Conservation (phyloP, 78 protist genomes). For the Dictyostelium citrinum region DNA sequence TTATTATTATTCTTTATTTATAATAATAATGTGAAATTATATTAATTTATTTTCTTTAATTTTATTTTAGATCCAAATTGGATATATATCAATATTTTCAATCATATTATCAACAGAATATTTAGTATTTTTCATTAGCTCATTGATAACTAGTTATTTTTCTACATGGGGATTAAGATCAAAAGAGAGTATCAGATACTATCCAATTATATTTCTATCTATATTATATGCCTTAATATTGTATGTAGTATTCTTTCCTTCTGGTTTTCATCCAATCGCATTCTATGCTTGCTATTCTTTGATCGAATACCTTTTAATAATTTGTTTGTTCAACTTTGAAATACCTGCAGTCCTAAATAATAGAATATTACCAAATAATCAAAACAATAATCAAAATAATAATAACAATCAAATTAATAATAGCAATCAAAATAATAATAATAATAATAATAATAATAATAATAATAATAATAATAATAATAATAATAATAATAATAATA, state of each 20-base stretch:
- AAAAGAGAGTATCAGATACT: constrained; percentile 38
- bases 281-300: constrained; percentile 36
- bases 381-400: not conserved
- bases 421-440: not conserved
- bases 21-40: too few relatives aligned
- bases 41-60: not conserved
- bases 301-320: constrained; percentile 39
- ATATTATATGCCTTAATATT: constrained; percentile 9
- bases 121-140: constrained; percentile 29
- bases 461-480: not conserved
- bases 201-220: constrained; percentile 21
- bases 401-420: not conserved
- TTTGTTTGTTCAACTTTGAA: constrained; percentile 69
- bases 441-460: not conserved
- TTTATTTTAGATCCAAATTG: constrained; percentile 42
- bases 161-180: constrained; percentile 47
- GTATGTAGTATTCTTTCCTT: constrained; percentile 34
- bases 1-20: not conserved
- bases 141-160: constrained; percentile 38
- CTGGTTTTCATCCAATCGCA: constrained; percentile 58
- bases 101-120: constrained; percentile 32
- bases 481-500: not conserved
- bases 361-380: not conserved
- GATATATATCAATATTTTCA: constrained; percentile 38
- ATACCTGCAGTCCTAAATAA: constrained; percentile 27